Evolutionary conservation across 768 basidiomycete genomes (phyloP), one percentile per base, ranked within the genome.

Genomic region (Galerina sulciceps): DNA sequence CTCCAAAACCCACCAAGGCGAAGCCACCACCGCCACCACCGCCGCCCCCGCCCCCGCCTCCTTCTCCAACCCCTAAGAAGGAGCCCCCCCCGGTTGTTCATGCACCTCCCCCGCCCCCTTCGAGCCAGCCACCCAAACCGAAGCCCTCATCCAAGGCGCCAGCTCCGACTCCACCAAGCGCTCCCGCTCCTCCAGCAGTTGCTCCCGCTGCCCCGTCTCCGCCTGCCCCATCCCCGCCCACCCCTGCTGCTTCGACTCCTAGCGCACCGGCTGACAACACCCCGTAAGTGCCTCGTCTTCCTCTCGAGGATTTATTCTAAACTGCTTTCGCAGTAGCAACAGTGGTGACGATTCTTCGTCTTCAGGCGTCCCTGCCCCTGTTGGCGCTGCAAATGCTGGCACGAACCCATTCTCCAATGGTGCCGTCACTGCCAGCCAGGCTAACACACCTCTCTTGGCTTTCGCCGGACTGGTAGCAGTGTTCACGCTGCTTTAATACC

Each of bases 381-480:
- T 81, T 36, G 83, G 81, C 49, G 81, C 80, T 41, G 76, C 77
- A 50, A 79, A 81, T 55, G 78, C 79, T 14, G 80, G 76, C n/a
- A 68, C 67, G 50, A 72, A 76, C 60, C 73, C 74, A 18, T 65
- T 76, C 60, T 57, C 60, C 51, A 63, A 61, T 51, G 73, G 73
- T 50, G 77, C 76, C 37, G 55, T 69, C 42, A 65, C 74, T 15
- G 62, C 68, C 34, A 78, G 71, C 66, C 78, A 76, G 65, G 69
- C 74, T 64, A 78, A 72, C 69, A 64, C 72, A 37, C 78, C 82
- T 59, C 62, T 78, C 65, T 67, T 82, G 65, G 71, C 73, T 49
- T 63, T 83, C 59, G 69, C 75, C 62, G 78, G 76, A 35, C 55
- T 81, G 60, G 72, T 72, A 34, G 81, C 77, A 45, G 69, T 73